Evolutionary conservation across 2,329 filamentous ascomycete genomes (phyloP), one percentile per base, ranked within the genome.

Genomic region (Xylaria sp.): DNA sequence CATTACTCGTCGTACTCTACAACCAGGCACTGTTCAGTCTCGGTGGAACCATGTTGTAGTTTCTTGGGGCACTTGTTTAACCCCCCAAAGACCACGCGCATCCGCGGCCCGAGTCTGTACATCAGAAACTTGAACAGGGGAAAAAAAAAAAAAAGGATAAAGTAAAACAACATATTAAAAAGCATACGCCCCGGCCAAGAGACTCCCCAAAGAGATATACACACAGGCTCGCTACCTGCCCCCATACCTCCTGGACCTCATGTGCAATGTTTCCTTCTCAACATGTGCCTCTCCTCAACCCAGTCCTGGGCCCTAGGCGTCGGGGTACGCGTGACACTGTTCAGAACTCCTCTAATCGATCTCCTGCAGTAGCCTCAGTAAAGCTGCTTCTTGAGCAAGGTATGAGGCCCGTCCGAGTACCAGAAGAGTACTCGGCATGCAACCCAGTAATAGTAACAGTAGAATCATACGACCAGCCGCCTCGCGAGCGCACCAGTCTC

Each of bases 131-230:
- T 34, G 29, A 7, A 39, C 56, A 56, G 34, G 56, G 44, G 38
- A 54, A 62, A 54, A 49, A 50, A 39, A 22, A 44, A 49, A 56
- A 63, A 57, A 56, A 61, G 65, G 62, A n/a, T n/a, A n/a, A n/a
- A n/a, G n/a, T n/a, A n/a, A n/a, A 58, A 54, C 57, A 63, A 67
- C 59, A 61, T 69, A 69, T 68, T 66, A 71, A 69, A 70, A 65
- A 66, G 57, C 44, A 57, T 64, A 66, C 68, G 58, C 63, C 66
- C 46, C 64, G 59, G 19, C 56, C 63, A 55, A 51, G 58, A 60
- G 62, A 63, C 60, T 60, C 66, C 9, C 64, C 52, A 58, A 65
- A 61, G 57, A 64, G 66, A 66, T 66, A 56, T 64, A 64, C 64
- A 64, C 57, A 59, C 61, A 56, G 62, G 52, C 46, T 41, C 46